Evolutionary conservation across 2,329 filamentous ascomycete genomes (phyloP), one percentile per base, ranked within the genome.

Genomic region (Ustulina deusta): DNA sequence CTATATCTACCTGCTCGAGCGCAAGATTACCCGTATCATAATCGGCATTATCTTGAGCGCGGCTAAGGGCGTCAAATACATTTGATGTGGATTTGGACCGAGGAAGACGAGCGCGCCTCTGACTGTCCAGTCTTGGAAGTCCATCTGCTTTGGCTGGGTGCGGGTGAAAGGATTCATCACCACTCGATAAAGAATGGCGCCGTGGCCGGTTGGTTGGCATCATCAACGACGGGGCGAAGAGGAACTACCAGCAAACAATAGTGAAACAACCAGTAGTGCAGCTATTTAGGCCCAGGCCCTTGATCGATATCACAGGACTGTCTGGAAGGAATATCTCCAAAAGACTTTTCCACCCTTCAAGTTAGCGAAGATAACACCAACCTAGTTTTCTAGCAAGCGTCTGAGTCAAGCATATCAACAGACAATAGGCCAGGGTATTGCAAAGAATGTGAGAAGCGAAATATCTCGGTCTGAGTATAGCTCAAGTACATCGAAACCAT

Each of bases 31-130:
- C 58, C 27, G 52, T 57, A 10, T 69, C 62, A 52, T 69, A 52
- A 36, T 68, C 64, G 17, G 46, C n/a, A 27, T 36, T 32, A 32
- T 11, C 55, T 34, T 22, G 52, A 27, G 49, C n/a, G 54, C 44
- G 51, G n/a, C 48, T 38, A 17, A 56, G 62, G 22, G 27, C 44
- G 27, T 75, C 70, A 32, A 72, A 69, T 52, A 77, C 73, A 57
- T 74, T 74, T 52, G 74, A 76, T 5, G 72, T 70, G 3, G 76
- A 78, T 46, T 72, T 74, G 9, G 75, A 75, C 32, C 73, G 74
- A 51, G 74, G 72, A 34, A 76, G 60, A 25, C 69, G 69, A 34
- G 66, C 68, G 22, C 63, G 71, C 40, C 54, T 60, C 55, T 52
- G 61, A 17, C 38, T 34, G 13, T 65, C 57, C 36, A 36, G 67